Conservation (phyloP, 179 eudicot species). For the Sideroxylon spinosum region DNA sequence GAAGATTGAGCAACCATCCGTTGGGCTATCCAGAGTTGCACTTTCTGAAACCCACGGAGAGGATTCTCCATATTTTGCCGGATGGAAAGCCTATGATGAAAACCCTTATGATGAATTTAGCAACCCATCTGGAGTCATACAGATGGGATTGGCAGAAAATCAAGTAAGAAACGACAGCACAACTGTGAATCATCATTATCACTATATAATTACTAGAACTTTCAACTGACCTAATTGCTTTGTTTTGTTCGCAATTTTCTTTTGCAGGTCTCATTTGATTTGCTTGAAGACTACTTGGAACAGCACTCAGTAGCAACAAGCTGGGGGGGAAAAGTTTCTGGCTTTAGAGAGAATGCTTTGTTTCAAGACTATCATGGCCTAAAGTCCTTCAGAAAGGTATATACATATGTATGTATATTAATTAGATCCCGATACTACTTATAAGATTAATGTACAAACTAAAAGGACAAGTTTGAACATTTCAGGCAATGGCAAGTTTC, state of each 20-base stretch:
- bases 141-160: conserved; percentile 97
- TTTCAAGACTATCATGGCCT: conserved; percentile 92
- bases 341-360: conserved; percentile 80
- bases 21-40: conserved; percentile 64
- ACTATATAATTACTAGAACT: too few species aligned
- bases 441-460: not conserved
- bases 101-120: conserved; percentile 57
- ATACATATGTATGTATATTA: not conserved
- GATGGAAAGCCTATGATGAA: conserved; percentile 96
- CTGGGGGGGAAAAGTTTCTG: conserved; percentile 41
- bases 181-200: not conserved
- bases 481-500: conserved; percentile 79
- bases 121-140: conserved; percentile 79
- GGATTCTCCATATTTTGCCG: conserved; percentile 89
- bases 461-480: not conserved
- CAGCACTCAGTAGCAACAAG: conserved; percentile 42
- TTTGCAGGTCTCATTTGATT: conserved; percentile 78
- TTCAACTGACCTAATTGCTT: not conserved
- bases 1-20: conserved; percentile 58
- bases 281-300: conserved; percentile 64
- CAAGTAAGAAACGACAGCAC: conserved; percentile 46
- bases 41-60: conserved; percentile 85
- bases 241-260: not conserved
- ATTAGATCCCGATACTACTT: not conserved
- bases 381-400: conserved; percentile 65